Base-by-base conservation (phyloP, 2,329 filamentous ascomycete species). In the Aciculosporium take region DNA sequence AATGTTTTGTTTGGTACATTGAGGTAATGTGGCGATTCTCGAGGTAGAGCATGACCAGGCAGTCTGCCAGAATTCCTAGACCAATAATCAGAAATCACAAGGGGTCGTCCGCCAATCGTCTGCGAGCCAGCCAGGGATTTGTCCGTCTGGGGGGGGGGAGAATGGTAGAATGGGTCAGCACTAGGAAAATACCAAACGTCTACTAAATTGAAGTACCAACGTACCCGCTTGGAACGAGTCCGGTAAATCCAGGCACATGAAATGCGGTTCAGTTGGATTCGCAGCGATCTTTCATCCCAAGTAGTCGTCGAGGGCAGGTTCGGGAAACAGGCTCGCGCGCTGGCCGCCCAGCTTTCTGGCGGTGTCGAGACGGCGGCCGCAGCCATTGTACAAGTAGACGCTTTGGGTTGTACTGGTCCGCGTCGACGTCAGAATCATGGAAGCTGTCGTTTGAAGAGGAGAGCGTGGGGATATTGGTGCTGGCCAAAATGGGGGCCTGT, bases 331-430 rank as follows among this genome's bases (percentile, higher is more conserved):
- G 58, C 60, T 63, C 53, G 59, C 51, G 46, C 57, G 56, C 53
- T 61, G 63, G 52, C 60, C 60, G 54, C 59, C 61, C 58, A 65
- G 58, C 53, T 57, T 56, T 56, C 61, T 58, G 56, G 61, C 50
- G 59, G 61, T 48, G 57, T 56, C 58, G 66, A 54, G 61, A 72
- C 61, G 51, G 63, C 61, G 62, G 63, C 64, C 57, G 68, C 60
- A 59, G 72, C 71, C 72, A 76, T 76, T 57, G 53, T 71, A 67
- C 58, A 58, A 63, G 59, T 63, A 59, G 52, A 58, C 62, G 57
- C 62, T 68, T 58, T 58, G 65, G 51, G 55, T 53, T 52, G 63
- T 53, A 57, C 57, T 53, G 51, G 50, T 50, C 49, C 57, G 53
- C 59, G 58, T 50, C 49, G 58, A 53, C 59, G 58, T 62, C 59